Evolutionary conservation across 306 rosid species (phyloP), one percentile per base, ranked within the genome.

Genomic region (Ammopiptanthus mongolicus): DNA sequence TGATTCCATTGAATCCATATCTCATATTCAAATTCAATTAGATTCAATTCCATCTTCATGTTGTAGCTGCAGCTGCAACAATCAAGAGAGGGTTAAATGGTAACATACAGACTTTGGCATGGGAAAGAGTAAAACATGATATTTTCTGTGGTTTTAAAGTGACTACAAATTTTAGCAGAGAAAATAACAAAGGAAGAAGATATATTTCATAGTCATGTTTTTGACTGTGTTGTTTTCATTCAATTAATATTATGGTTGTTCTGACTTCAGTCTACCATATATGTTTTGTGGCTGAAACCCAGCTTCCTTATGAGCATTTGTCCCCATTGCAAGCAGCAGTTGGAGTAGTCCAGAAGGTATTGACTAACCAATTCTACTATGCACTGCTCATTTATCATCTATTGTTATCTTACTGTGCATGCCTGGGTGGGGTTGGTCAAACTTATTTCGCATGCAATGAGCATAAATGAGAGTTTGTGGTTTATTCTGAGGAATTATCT

Each of bases 271-370:
- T 57, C 69, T 42, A 57, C 71, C 52, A 29, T 58, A 44, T 33
- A 1, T 84, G 83, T 78, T 82, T 80, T 82, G 22, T 86, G 85
- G 78, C 59, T 76, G 57, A 72, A 82, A 74, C 58, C 37, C 90
- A 91, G 98, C 88, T 93, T 82, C 97, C 93, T 0, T 83, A 89
- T 55, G 90, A 91, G 76, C 67, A 88, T 76, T 71, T 89, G 75
- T 82, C 93, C 25, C 97, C 98, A 19, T 65, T 93, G 86, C 97
- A 93, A 85, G 98, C 98, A 78, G 98, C 98, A 36, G 77, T 89
- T 34, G 96, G 97, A 53, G 96, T 93, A 63, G 88, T 88, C 53
- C 93, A 84, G 46, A 81, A 91, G 97, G 96, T 93, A 89, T 41
- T 65, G 34, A n/a, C 3, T 42, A 50, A 48, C 5, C 5, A 22